Evolutionary conservation across 2,329 filamentous ascomycete genomes (phyloP).

Genomic region (Calonectria naviculata): DNA sequence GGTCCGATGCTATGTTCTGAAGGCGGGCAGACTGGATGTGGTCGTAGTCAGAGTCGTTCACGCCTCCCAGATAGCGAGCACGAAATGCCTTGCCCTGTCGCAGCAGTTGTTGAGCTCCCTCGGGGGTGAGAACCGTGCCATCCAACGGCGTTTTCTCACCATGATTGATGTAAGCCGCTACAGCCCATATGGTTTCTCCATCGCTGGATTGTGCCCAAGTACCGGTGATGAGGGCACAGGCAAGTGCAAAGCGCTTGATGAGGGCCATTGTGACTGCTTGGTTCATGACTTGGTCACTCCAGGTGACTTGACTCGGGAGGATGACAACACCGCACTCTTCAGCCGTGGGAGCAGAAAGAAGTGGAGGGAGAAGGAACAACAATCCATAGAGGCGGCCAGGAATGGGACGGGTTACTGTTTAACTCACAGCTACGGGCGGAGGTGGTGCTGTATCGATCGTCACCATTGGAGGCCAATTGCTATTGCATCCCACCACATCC

Average conservation of each 20-base stretch:
- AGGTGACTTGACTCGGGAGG: background rate
- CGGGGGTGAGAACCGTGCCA: conserved; percentile 57
- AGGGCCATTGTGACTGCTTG: conserved; percentile 32
- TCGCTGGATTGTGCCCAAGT: conserved; percentile 45
- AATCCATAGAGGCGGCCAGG: background rate
- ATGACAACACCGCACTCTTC: background rate
- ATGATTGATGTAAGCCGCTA: conserved; percentile 60
- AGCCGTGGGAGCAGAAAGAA: background rate
- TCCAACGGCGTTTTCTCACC: conserved; percentile 64
- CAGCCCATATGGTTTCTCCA: conserved; percentile 59
- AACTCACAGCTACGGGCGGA: conserved; percentile 11
- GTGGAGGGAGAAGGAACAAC: background rate
- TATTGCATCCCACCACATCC: conserved; percentile 5
- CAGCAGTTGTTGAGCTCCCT: conserved; percentile 64
- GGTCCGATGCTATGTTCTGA: conserved; percentile 51
- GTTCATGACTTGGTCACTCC: background rate
- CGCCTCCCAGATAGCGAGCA: conserved; percentile 57
- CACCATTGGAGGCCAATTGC: conserved; percentile 26
- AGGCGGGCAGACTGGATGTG: conserved; percentile 50
- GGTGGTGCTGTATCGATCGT: conserved; percentile 23
- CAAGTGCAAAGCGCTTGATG: conserved; percentile 22
- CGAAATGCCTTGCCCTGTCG: conserved; percentile 61
- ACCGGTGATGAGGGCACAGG: conserved; percentile 33
- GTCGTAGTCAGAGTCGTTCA: conserved; percentile 38
- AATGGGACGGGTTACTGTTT: conserved; percentile 13